A percentile compares a stretch with the other conserved stretches of the same genome.
phyloP scores from a whole-genome alignment of 2,329 filamentous ascomycete species.

The Fusarium sarcochroum region DNA sequence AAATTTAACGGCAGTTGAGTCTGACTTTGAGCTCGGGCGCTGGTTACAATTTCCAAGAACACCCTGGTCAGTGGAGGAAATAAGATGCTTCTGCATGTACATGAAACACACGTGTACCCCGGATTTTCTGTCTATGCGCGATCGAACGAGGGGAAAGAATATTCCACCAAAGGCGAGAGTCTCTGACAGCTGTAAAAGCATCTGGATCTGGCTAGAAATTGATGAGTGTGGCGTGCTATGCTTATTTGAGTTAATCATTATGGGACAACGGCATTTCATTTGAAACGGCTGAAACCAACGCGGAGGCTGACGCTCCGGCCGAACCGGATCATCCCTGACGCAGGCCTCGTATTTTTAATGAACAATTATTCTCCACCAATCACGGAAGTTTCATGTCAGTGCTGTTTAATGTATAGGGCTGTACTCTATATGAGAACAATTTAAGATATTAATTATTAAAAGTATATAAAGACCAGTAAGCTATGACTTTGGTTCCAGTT shows the following conservation, averaged over 20 bases:
- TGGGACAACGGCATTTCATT: neutral
- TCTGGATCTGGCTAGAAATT: neutral
- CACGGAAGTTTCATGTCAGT: neutral
- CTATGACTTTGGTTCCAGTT: neutral
- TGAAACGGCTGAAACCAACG: conserved; percentile 39
- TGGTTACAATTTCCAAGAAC: neutral
- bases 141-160: neutral
- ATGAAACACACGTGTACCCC: conserved; percentile 11
- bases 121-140: conserved; percentile 2
- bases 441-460: neutral
- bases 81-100: neutral
- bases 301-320: conserved; percentile 29
- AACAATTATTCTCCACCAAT: conserved; percentile 37
- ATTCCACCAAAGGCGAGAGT: conserved; percentile 7
- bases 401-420: conserved; percentile 1
- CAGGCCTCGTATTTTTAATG: conserved; percentile 1
- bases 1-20: neutral
- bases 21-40: neutral
- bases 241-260: conserved; percentile 2
- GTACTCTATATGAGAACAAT: neutral
- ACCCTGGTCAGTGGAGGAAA: conserved; percentile 5
- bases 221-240: conserved; percentile 7
- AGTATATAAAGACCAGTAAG: conserved; percentile 5
- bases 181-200: neutral
- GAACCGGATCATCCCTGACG: neutral